Evolutionary conservation across 768 basidiomycete species (phyloP), one percentile per base, ranked within the genome.

Genomic region (Trametes sanguinea): DNA sequence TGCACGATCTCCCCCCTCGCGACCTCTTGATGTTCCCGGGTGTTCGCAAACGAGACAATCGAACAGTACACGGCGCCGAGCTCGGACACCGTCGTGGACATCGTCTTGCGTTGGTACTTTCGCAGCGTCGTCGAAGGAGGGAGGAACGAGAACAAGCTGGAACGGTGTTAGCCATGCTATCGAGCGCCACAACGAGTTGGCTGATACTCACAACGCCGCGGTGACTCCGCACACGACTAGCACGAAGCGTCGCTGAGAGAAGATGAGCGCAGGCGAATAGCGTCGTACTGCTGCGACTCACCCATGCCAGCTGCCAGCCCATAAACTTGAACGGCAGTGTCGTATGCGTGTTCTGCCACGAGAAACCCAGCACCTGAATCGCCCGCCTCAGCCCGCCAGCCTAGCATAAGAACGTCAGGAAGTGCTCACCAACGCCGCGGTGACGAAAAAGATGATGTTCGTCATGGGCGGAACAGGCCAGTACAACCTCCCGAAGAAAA

Each of bases 121-220:
- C 92, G 84, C 40, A 92, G 85, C 0, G 92, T 90, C 1, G 83
- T 89, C 0, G 86, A 82, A n/a, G 86, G 89, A n/a, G 85, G 90
- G 17, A 87, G 76, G 77, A 85, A 85, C 8, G 84, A 92, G 66
- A 86, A 80, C n/a, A 90, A 71, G 63, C 89, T 88, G 65, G 1
- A 33, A 54, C 60, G 10, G 1, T 54, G 22, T 35, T 33, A 54
- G 50, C 30, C 42, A 3, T 5, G n/a, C 1, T 5, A n/a, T 43
- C 13, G 42, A 22, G 17, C 48, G 58, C 45, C 54, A 64, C 14
- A 63, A 59, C 43, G 65, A 57, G 22, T 22, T 22, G 6, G 67
- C 63, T 35, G 68, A 71, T 9, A 72, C 82, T 64, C 72, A 88
- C 91, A 90, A 92, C 2, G 93, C 93, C 13, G 88, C 87, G 4